These are phyloP conservation scores for Teunomyces gatunensis DNA, from an alignment of 805 yeast genomes.

Conservation along the genomic window DNA sequence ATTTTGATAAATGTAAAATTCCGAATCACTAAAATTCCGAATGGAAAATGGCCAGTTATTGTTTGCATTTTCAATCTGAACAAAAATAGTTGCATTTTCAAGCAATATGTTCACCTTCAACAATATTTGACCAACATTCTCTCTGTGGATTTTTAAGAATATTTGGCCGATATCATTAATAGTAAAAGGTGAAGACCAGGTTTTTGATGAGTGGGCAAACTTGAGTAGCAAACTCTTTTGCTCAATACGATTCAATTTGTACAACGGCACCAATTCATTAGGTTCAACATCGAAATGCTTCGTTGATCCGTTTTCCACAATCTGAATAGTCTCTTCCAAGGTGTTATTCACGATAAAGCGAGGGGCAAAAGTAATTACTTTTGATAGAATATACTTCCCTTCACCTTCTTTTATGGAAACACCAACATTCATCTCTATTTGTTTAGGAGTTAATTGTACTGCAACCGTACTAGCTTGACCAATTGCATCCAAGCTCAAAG, in stretches of 20 bases:
- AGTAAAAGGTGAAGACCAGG: conserved; percentile 87
- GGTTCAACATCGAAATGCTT: conserved; percentile 46
- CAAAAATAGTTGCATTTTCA: conserved; percentile 80
- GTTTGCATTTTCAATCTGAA: conserved; percentile 69
- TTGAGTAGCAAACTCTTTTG: conserved; percentile 62
- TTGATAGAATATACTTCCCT: conserved; percentile 75
- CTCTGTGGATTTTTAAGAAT: conserved; percentile 65
- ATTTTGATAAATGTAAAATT: conserved; percentile 81
- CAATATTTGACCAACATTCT: conserved; percentile 64
- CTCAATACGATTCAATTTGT: conserved; percentile 55
- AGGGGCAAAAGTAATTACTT: conserved; percentile 78
- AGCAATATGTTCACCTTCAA: conserved; percentile 69
- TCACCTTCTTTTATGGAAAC: conserved; percentile 75
- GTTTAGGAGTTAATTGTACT: conserved; percentile 48
- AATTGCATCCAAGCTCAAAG: conserved; percentile 82
- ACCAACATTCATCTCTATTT: conserved; percentile 71
- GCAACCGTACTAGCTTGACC: conserved; percentile 69
- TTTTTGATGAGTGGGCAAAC: conserved; percentile 52
- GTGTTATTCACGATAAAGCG: conserved; percentile 73
- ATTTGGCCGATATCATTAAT: conserved; percentile 83
- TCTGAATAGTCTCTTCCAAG: conserved; percentile 51
- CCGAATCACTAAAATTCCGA: conserved; percentile 84
- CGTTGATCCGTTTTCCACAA: conserved; percentile 69
- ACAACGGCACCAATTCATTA: conserved; percentile 53
- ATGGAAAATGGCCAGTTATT: conserved; percentile 91